Conservation (phyloP, 2,329 filamentous ascomycete species). For the Botrytis porri region DNA sequence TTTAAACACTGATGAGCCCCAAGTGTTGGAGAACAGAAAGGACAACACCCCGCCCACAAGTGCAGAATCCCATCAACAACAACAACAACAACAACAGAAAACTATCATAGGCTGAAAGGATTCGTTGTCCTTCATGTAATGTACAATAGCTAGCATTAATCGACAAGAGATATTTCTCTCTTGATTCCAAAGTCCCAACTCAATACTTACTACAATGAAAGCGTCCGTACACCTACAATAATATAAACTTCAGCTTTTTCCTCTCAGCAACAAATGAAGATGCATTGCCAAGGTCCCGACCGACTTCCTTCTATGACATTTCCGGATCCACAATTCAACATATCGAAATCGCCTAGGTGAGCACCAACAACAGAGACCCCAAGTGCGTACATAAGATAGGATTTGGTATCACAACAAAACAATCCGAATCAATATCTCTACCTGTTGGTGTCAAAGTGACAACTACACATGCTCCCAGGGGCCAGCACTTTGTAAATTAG, state of each 20-base stretch:
- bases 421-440: not conserved
- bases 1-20: not conserved
- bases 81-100: not conserved
- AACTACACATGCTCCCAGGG: not conserved
- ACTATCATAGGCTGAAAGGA: too few species aligned
- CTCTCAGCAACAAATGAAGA: not conserved
- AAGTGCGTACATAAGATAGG: not conserved
- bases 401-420: not conserved
- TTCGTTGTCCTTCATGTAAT: too few species aligned
- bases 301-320: not conserved
- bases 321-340: accelerated
- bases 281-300: not conserved
- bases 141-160: too few species aligned
- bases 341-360: not conserved
- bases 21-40: not conserved
- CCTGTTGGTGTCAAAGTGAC: not conserved
- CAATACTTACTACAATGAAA: too few species aligned
- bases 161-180: too few species aligned
- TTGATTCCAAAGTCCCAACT: too few species aligned
- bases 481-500: not conserved
- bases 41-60: not conserved
- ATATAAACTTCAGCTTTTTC: not conserved
- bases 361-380: not conserved
- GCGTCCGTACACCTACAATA: too few species aligned
- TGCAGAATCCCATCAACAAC: too few species aligned